Evolutionary conservation across 768 basidiomycete genomes (phyloP).

Genomic region (Pisolithus marmoratus): DNA sequence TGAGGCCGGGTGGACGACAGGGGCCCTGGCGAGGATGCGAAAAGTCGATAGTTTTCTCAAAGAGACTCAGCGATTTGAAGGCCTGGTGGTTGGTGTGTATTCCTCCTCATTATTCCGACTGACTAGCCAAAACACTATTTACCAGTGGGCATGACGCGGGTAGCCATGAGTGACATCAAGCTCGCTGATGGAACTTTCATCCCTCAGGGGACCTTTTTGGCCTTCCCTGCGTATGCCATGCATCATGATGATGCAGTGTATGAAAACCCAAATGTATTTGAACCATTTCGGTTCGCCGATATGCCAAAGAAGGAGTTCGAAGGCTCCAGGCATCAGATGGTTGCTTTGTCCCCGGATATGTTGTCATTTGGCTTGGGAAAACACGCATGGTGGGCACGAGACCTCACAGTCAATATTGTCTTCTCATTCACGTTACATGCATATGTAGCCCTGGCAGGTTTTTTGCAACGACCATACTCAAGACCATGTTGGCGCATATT

Average conservation of each 20-base stretch:
- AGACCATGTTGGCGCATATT: constrained; percentile 41
- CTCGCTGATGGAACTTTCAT: constrained; percentile 32
- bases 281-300: constrained; percentile 41
- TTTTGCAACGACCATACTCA: constrained; percentile 39
- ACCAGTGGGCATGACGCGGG: constrained; percentile 26
- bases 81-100: constrained; percentile 13
- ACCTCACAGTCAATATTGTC: too few species aligned
- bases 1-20: constrained; percentile 19
- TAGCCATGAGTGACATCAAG: constrained; percentile 23
- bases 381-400: constrained; percentile 8
- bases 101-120: not conserved
- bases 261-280: constrained; percentile 30
- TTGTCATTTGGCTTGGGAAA: constrained; percentile 29
- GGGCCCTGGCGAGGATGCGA: constrained; percentile 18
- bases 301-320: not conserved
- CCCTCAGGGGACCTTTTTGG: constrained; percentile 24
- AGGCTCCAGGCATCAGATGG: constrained; percentile 17
- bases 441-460: constrained; percentile 27
- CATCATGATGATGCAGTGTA: constrained; percentile 14
- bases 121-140: too few species aligned
- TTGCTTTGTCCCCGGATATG: constrained; percentile 24
- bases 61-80: constrained; percentile 27
- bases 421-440: not conserved
- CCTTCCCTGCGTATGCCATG: constrained; percentile 10
- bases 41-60: constrained; percentile 36